Base-by-base conservation (phyloP, 2,329 filamentous ascomycete genomes). In the Exutisphaerella laricina region DNA sequence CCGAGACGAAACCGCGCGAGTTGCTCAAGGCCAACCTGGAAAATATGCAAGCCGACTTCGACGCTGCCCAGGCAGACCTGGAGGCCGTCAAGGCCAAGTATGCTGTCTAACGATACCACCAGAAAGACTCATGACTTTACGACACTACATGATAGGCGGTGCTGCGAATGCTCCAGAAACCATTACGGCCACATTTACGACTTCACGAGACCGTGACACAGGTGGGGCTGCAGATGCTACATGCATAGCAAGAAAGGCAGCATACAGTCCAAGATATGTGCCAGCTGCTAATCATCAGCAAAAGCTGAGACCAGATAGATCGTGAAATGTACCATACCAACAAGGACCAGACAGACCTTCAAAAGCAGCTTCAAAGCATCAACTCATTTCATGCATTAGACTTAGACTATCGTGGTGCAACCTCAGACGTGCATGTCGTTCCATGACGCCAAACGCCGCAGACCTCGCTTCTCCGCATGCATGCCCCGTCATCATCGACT, bases 31-130 rank as follows among this genome's bases (percentile, higher is more conserved):
- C 4, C 7, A 41, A 33, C 16, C 22, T 41, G 36, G 35, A 18
- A 4, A 23, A 17, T 3, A 28, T 21, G 8, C 7, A 41, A 7
- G 5, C 18, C 4, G 21, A 41, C 3, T 44, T 48, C 13, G 41
- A 41, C 25, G 35, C 34, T 6, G 20, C 41, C 12, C 36, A 45
- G 41, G 12, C 14, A 4, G 36, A 48, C 8, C 18, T 48, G 22
- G n/a, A 21, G 7, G 20, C 17, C 5, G 41, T 45, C 37, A 31
- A 37, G 38, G 26, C 37, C 9, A 30, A 21, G 26, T 30, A 43
- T 39, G 17, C 5, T 21, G 16, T n/a, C n/a, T n/a, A n/a, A n/a
- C n/a, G n/a, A n/a, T n/a, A n/a, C n/a, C n/a, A n/a, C n/a, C n/a
- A n/a, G n/a, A n/a, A n/a, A n/a, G n/a, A n/a, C n/a, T n/a, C n/a